A percentile compares a stretch with the other conserved stretches of the same genome.
These are phyloP conservation scores for Clarireedia homoeocarpa DNA, from an alignment of 2,329 filamentous ascomycete genomes.

Conservation along the genomic window DNA sequence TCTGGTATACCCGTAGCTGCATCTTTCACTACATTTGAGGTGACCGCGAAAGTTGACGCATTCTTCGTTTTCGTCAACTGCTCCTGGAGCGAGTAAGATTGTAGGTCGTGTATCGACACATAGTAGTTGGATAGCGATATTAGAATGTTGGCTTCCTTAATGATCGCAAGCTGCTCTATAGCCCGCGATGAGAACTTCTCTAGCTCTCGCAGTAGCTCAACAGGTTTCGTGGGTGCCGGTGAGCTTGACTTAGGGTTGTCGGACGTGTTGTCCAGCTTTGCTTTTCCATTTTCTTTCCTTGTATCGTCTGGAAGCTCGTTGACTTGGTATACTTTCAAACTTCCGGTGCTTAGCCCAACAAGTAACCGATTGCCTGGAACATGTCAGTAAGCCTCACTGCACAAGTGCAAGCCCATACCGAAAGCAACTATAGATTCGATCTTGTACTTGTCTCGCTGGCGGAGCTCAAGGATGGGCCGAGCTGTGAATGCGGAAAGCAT, in stretches of 20 bases:
- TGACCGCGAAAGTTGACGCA: constrained; percentile 83
- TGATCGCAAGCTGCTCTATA: constrained; percentile 87
- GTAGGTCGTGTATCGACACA: constrained; percentile 82
- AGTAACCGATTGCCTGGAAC: constrained; percentile 73
- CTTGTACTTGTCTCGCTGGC: constrained; percentile 88
- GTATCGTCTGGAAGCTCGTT: constrained; percentile 53
- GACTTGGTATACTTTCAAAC: constrained; percentile 81
- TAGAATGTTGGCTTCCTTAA: constrained; percentile 89
- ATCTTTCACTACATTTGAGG: constrained; percentile 92
- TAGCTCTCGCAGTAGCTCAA: constrained; percentile 81
- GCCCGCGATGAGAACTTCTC: constrained; percentile 89
- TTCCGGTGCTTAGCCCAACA: constrained; percentile 84
- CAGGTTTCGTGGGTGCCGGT: constrained; percentile 42
- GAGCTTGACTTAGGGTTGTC: constrained; percentile 10
- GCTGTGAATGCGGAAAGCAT: constrained; percentile 99
- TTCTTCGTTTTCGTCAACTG: constrained; percentile 77
- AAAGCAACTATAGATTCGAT: constrained; percentile 94
- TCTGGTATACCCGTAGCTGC: constrained; percentile 78
- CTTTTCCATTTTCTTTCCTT: constrained; percentile 32
- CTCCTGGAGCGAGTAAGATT: constrained; percentile 76
- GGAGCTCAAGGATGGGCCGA: constrained; percentile 93
- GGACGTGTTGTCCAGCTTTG: constrained; percentile 23
- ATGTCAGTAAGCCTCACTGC: constrained; percentile 12
- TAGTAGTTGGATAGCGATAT: constrained; percentile 86
- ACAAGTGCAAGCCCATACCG: constrained; percentile 42